Evolutionary conservation across 2,329 filamentous ascomycete genomes (phyloP).

Genomic region (Colletotrichum sojae): DNA sequence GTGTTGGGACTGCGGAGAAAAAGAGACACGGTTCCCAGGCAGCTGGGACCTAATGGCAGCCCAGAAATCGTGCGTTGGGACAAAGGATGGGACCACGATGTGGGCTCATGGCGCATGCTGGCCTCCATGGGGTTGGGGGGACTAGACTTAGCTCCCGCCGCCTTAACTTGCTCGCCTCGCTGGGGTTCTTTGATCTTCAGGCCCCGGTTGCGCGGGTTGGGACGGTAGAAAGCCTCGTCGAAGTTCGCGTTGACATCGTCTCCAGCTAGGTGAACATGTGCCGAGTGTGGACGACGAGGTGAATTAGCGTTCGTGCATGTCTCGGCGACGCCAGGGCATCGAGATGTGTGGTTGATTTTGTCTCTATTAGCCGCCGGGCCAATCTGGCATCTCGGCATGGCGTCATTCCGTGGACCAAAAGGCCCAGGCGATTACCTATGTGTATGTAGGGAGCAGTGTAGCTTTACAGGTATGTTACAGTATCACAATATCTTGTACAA

Average conservation of each 20-base stretch:
- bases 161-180: background rate
- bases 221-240: background rate
- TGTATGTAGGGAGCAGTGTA: conserved; percentile 3
- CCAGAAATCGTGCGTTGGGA: background rate
- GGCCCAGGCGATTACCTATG: background rate
- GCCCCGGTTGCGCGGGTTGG: conserved; percentile 1
- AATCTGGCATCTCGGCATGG: background rate
- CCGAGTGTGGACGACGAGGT: background rate
- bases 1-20: background rate
- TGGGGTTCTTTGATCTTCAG: background rate
- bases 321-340: background rate
- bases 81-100: conserved; percentile 1
- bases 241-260: too few species aligned
- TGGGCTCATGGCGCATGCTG: conserved; percentile 8
- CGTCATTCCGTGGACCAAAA: background rate
- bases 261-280: background rate
- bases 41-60: background rate
- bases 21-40: background rate
- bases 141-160: conserved; percentile 18
- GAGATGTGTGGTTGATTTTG: background rate
- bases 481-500: background rate
- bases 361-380: background rate
- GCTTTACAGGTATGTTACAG: conserved; percentile 11
- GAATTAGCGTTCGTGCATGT: background rate
- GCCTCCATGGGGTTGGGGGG: background rate